Evolutionary conservation across 2,329 filamentous ascomycete genomes (phyloP), one percentile per base, ranked within the genome.

Genomic region (Epichloe uncinata): DNA sequence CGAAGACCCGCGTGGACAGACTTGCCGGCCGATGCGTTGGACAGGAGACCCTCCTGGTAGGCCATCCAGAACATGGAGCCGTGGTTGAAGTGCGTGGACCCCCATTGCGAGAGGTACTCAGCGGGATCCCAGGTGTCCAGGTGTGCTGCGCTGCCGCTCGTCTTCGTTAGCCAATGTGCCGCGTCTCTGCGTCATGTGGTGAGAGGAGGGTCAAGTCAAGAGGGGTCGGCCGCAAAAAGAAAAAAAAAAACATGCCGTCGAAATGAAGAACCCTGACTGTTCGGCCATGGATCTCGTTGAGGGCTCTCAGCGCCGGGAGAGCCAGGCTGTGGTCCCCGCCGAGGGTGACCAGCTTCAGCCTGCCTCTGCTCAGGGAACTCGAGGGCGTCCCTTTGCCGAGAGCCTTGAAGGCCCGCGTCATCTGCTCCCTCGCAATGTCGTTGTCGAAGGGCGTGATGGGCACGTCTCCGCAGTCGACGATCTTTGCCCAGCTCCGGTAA

Each of bases 41-140:
- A 74, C 51, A 95, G 82, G 26, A 95, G 70, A 0, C 86, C 87
- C 64, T 95, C 89, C 33, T 82, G 81, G 45, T 82, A 82, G 5
- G 89, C 89, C 57, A 91, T 77, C 84, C 87, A 91, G 73, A 95
- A 95, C 82, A 95, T 93, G 57, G 80, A 87, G 4, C 90, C 89
- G 66, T 95, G 89, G 61, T 83, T 95, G 70, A 94, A 93, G 57
- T 83, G 62, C 6, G 65, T 65, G n/a, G 57, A 55, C 38, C 63
- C 64, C 89, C 89, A 95, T 50, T 82, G 80, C 15, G 77, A 82
- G 0, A 87, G 85, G 66, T 94, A 95, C 57, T 87, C 84, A 22
- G 74, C 77, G 2, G 87, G 86, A 63, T 91, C 82, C 87, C 87
- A 93, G 2, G 87, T 93, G 62, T 93, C 87, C 2, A 93, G 74